Conservation (phyloP, 1,284 basidiomycete genomes). For the Phellinidium pouzarii region DNA sequence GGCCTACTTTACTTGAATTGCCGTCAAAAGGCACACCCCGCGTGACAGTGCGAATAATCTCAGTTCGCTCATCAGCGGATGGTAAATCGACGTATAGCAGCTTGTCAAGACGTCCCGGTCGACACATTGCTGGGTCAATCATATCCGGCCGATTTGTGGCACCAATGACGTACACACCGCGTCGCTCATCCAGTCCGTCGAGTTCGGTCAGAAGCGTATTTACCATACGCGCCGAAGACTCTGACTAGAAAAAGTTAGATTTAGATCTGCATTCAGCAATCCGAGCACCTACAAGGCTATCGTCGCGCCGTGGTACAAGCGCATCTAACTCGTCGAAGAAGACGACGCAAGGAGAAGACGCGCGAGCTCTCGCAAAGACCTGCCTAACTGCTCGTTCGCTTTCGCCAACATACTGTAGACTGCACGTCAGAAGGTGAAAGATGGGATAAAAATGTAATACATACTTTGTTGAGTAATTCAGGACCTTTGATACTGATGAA, state of each 20-base stretch:
- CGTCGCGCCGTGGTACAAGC: constrained; percentile 89
- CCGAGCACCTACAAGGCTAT: constrained; percentile 63
- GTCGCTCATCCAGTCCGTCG: constrained; percentile 88
- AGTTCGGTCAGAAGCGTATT: constrained; percentile 96
- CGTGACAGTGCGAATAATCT: constrained; percentile 76
- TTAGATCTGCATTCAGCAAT: neutral
- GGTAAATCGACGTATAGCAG: constrained; percentile 95
- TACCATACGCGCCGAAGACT: constrained; percentile 94
- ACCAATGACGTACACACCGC: constrained; percentile 91
- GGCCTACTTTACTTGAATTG: constrained; percentile 28
- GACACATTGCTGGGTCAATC: constrained; percentile 98
- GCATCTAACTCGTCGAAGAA: constrained; percentile 98
- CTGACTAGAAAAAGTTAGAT: constrained; percentile 52
- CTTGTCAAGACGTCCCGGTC: constrained; percentile 94
- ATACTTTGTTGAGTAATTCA: constrained; percentile 90
- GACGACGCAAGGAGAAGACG: constrained; percentile 85
- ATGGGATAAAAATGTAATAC: constrained; percentile 20
- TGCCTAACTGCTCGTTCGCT: constrained; percentile 93
- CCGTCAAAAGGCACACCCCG: constrained; percentile 63
- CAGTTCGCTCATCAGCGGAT: constrained; percentile 66
- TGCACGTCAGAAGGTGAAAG: neutral
- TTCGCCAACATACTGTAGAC: constrained; percentile 87
- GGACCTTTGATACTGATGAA: constrained; percentile 98
- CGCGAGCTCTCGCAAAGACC: constrained; percentile 84
- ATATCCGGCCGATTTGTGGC: constrained; percentile 99